Evolutionary conservation across 768 basidiomycete species (phyloP).

Genomic region (Saitozyma sp.): DNA sequence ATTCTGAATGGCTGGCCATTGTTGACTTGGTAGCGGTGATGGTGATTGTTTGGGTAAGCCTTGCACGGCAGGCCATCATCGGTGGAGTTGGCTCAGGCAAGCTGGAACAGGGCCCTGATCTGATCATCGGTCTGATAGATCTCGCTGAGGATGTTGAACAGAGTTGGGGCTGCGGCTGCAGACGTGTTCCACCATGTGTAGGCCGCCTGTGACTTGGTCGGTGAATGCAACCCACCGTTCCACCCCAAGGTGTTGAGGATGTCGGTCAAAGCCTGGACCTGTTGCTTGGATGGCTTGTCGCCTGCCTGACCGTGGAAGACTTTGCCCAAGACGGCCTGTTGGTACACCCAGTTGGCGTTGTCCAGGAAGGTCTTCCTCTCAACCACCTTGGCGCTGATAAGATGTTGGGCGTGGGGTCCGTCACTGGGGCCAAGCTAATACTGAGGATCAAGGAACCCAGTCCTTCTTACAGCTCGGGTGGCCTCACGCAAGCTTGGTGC

Average conservation of each 20-base stretch:
- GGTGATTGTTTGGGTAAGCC: background rate
- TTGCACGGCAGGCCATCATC: background rate
- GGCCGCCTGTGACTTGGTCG: slow-evolving; percentile 3
- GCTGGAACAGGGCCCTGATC: background rate
- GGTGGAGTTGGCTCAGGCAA: too few relatives aligned
- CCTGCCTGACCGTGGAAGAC: too few relatives aligned
- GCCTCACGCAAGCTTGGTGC: slow-evolving; percentile 12
- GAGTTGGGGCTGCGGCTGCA: background rate
- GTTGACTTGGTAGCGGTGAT: background rate
- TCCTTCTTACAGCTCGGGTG: slow-evolving; percentile 3
- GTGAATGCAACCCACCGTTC: background rate
- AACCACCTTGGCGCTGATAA: too few relatives aligned
- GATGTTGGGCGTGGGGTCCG: too few relatives aligned
- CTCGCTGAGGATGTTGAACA: slow-evolving; percentile 4
- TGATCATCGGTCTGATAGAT: background rate
- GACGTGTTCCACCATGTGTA: slow-evolving; percentile 10
- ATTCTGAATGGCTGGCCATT: background rate
- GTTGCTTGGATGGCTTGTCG: too few relatives aligned
- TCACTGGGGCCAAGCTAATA: slow-evolving; percentile 10
- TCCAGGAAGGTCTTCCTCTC: slow-evolving; percentile 6
- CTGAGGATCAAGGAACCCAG: slow-evolving; percentile 11
- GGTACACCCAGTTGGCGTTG: too few relatives aligned
- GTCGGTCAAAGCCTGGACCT: slow-evolving; percentile 8
- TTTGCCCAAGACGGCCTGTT: too few relatives aligned
- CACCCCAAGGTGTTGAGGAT: slow-evolving; percentile 11